phyloP scores from a whole-genome alignment of 768 basidiomycete species.

The Roridomyces roridus region DNA sequence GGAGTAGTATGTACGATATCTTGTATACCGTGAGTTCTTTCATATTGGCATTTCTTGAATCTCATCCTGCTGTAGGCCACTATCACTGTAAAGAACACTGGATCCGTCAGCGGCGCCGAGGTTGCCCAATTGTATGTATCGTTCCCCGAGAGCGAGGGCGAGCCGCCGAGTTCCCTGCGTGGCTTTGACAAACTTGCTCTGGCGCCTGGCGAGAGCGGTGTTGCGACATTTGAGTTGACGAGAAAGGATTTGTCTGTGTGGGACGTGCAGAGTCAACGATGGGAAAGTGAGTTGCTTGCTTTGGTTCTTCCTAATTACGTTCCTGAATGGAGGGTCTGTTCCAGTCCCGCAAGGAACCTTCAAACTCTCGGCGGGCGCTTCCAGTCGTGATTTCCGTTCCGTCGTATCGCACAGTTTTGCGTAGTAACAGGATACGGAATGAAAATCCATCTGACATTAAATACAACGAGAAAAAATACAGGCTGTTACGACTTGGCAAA shows the following conservation, averaged over 20 bases:
- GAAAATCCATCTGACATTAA: too few species aligned
- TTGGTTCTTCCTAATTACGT: not conserved
- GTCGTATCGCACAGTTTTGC: not conserved
- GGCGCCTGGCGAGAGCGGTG: not conserved
- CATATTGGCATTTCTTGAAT: not conserved
- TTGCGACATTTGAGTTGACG: constrained; percentile 12
- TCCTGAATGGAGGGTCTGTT: too few species aligned
- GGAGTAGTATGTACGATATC: constrained; percentile 12
- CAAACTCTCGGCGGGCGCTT: constrained; percentile 3
- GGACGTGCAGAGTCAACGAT: not conserved
- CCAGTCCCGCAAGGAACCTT: constrained; percentile 10
- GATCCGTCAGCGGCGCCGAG: constrained; percentile 8
- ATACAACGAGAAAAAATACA: not conserved
- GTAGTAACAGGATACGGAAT: too few species aligned
- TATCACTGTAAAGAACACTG: constrained; percentile 1
- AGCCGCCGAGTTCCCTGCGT: constrained; percentile 11
- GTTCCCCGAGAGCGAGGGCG: constrained; percentile 10
- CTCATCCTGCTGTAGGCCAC: not conserved
- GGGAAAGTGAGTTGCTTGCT: constrained; percentile 5
- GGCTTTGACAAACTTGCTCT: constrained; percentile 17
- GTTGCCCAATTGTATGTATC: constrained; percentile 11
- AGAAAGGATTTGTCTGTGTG: constrained; percentile 15
- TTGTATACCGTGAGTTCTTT: constrained; percentile 10
- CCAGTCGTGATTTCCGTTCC: constrained; percentile 11
- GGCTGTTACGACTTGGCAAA: not conserved